Conservation (phyloP, 768 basidiomycete species). For the Tephrocybe sp. region DNA sequence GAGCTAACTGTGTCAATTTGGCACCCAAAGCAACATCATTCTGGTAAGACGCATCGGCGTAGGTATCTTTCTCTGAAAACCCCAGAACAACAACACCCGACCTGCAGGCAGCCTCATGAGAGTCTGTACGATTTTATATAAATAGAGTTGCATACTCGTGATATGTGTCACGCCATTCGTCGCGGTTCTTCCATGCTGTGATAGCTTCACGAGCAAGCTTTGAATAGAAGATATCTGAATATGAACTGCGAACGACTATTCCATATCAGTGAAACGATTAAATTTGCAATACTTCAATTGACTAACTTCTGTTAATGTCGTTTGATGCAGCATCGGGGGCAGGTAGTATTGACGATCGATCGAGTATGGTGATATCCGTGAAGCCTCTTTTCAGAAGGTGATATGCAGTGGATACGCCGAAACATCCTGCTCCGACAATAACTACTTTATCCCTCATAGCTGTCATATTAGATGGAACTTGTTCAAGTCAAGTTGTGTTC, state of each 20-base stretch:
- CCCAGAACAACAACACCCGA: conserved; percentile 69
- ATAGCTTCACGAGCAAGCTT: conserved; percentile 77
- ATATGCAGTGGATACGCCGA: conserved; percentile 84
- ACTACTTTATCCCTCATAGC: conserved; percentile 37
- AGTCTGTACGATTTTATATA: background rate
- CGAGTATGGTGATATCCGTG: conserved; percentile 69
- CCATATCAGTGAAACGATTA: background rate
- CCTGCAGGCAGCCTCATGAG: conserved; percentile 31
- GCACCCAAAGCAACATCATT: conserved; percentile 66
- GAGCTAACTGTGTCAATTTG: conserved; percentile 37
- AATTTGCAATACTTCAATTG: background rate
- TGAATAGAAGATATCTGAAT: conserved; percentile 67
- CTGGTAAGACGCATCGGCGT: conserved; percentile 51
- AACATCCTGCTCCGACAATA: conserved; percentile 81
- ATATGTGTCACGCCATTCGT: conserved; percentile 70
- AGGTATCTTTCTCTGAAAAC: conserved; percentile 27
- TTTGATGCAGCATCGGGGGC: conserved; percentile 79
- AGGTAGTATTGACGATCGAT: conserved; percentile 65
- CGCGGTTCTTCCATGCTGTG: conserved; percentile 62
- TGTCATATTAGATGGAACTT: background rate
- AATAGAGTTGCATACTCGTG: conserved; percentile 63
- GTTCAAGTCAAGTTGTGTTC: no score
- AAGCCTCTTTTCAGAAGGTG: conserved; percentile 73
- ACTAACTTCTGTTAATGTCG: conserved; percentile 49
- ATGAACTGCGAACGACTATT: conserved; percentile 73